A percentile compares a stretch with the other conserved stretches of the same genome.
Evolutionary conservation across 2,329 filamentous ascomycete species (phyloP).

Genomic region (Dichotomopilus funicola): DNA sequence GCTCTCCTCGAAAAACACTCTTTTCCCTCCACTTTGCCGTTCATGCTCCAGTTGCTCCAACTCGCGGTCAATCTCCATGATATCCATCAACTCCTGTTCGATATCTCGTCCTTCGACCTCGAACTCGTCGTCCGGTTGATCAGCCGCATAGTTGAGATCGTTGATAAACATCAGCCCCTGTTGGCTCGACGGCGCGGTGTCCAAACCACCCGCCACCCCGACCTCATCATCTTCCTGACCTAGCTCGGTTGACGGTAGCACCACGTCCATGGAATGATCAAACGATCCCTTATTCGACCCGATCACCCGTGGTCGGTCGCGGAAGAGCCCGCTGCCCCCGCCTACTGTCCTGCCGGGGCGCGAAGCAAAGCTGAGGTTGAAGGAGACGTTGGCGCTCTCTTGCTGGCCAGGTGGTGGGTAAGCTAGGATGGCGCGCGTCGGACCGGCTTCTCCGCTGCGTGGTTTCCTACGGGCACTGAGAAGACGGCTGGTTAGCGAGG

Average conservation of each 20-base stretch:
- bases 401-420: constrained; percentile 40
- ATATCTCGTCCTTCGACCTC: constrained; percentile 44
- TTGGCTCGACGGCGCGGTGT: constrained; percentile 23
- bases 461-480: constrained; percentile 35
- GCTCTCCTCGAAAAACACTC: constrained; percentile 46
- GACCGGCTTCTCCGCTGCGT: constrained; percentile 23
- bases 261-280: constrained; percentile 13
- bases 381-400: constrained; percentile 34
- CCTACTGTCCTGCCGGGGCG: constrained; percentile 19
- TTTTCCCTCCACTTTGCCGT: constrained; percentile 42
- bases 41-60: constrained; percentile 49
- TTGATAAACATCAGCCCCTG: constrained; percentile 44
- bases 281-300: constrained; percentile 22
- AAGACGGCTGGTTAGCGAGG: constrained; percentile 25
- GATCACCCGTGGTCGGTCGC: constrained; percentile 15
- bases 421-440: constrained; percentile 49
- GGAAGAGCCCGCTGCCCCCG: constrained; percentile 30
- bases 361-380: constrained; percentile 44
- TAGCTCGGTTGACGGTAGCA: constrained; percentile 22
- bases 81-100: constrained; percentile 56
- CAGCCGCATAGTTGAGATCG: constrained; percentile 47
- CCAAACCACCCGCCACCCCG: constrained; percentile 19
- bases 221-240: too few species aligned
- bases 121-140: constrained; percentile 43
- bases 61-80: constrained; percentile 58